phyloP scores from a whole-genome alignment of 306 rosid species.

The Quercus mongolica region DNA sequence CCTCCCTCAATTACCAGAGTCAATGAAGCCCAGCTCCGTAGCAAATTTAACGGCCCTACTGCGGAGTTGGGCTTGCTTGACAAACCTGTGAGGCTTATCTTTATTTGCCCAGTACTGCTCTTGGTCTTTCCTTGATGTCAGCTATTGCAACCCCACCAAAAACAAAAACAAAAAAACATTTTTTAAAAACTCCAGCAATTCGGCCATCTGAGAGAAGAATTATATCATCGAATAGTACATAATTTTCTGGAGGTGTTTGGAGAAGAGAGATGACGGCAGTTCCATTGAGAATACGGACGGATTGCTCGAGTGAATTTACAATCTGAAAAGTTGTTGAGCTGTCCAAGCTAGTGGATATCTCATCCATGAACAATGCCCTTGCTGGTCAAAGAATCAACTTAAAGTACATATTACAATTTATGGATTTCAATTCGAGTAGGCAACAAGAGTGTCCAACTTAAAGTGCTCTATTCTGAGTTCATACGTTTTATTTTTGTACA shows the following conservation, averaged over 20 bases:
- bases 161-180: neutral
- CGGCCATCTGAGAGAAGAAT: constrained; percentile 81
- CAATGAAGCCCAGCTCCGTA: no score
- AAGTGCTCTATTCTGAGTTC: no score
- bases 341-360: constrained; percentile 90
- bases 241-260: constrained; percentile 94
- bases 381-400: constrained; percentile 43
- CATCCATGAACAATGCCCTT: constrained; percentile 90
- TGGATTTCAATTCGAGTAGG: neutral
- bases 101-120: constrained; percentile 73
- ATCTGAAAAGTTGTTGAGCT: constrained; percentile 91
- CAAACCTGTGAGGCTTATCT: constrained; percentile 58
- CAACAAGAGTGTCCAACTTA: neutral
- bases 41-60: no score
- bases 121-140: constrained; percentile 86
- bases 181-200: constrained; percentile 65
- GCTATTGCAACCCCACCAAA: constrained; percentile 33
- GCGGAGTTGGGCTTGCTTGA: constrained; percentile 21
- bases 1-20: no score
- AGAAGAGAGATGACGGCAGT: constrained; percentile 83
- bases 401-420: neutral
- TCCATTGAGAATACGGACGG: constrained; percentile 77
- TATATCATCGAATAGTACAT: constrained; percentile 70
- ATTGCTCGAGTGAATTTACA: constrained; percentile 64
- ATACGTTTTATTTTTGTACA: fast-evolving